Evolutionary conservation across 345 rosid species (phyloP), one percentile per base, ranked within the genome.

Genomic region (Hibiscus mutabilis): DNA sequence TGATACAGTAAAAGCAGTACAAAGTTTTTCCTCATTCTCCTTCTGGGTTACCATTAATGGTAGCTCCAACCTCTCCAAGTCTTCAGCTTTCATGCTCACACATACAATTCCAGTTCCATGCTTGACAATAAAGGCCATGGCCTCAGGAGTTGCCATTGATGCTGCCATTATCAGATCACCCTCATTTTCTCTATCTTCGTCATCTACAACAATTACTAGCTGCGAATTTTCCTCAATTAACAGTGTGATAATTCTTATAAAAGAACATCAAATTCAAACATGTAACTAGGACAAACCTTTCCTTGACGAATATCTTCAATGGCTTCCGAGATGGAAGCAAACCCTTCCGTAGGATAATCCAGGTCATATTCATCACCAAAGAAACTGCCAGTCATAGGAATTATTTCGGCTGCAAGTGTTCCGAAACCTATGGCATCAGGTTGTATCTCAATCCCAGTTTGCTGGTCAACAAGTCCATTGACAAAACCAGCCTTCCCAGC

Each of bases 131-230:
- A 91, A 90, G 52, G 96, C 93, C 97, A 89, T 87, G 55, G 95
- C 88, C 82, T 91, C 90, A 64, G 96, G 96, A 25, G 92, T 94
- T 69, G 79, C 89, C 79, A 86, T 61, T 0, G 87, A 75, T 8
- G 92, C 97, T 13, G 95, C 97, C 97, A 94, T 87, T 40, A 94
- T 90, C 59, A 94, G 79, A 81, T 94, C 96, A 47, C 98, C 97
- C 76, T 94, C 98, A 56, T 90, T 91, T 82, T 94, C 97, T 77
- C 97, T 86, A 47, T 91, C 97, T 69, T 91, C 98, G 68, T 94
- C 97, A 75, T 91, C 98, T 13, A 91, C 97, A 75, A 91, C 98
- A 57, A 94, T 76, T 15, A 94, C 97, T 68, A 87, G 11, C 97
- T 88, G 79, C 77, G 75, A 53, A 8, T 2, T 13, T 22, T 37